Evolutionary conservation across 257 asterid species (phyloP).

Genomic region (Solanum virginianum): DNA sequence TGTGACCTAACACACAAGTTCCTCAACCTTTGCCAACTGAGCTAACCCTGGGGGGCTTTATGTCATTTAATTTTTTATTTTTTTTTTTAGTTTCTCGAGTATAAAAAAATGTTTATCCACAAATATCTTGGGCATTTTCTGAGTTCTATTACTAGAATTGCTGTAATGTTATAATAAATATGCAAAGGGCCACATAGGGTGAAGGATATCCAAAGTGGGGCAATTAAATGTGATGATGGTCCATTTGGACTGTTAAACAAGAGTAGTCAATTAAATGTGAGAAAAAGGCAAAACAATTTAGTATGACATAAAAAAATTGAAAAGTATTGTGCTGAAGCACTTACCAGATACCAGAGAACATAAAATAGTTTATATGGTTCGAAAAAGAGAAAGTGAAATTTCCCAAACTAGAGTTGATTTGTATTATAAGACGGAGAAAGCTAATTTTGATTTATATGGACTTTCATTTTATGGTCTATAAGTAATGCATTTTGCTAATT

Average conservation of each 20-base stretch:
- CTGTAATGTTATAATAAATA: not conserved
- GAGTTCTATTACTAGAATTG: not conserved
- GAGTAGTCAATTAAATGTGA: not conserved
- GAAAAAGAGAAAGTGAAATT: not conserved
- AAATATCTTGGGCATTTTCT: not conserved
- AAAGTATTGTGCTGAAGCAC: not conserved
- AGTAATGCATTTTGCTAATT: not conserved
- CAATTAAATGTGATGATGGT: not conserved
- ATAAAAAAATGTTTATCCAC: not conserved
- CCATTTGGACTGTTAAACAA: not conserved
- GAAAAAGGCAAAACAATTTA: not conserved
- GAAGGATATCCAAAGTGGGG: not conserved
- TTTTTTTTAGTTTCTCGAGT: not conserved
- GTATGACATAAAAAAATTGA: not conserved
- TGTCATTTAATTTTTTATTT: not conserved
- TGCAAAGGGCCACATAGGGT: not conserved
- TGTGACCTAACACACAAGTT: not conserved
- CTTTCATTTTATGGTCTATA: not conserved
- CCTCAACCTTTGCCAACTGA: not conserved
- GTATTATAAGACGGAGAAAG: not conserved
- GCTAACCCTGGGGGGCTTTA: not conserved
- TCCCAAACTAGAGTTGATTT: not conserved
- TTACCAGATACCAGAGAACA: not conserved
- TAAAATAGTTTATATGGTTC: not conserved
- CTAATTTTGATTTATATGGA: not conserved